These are phyloP conservation scores for Botrytis porri DNA, from an alignment of 2,329 filamentous ascomycete genomes.

Conservation along the genomic window DNA sequence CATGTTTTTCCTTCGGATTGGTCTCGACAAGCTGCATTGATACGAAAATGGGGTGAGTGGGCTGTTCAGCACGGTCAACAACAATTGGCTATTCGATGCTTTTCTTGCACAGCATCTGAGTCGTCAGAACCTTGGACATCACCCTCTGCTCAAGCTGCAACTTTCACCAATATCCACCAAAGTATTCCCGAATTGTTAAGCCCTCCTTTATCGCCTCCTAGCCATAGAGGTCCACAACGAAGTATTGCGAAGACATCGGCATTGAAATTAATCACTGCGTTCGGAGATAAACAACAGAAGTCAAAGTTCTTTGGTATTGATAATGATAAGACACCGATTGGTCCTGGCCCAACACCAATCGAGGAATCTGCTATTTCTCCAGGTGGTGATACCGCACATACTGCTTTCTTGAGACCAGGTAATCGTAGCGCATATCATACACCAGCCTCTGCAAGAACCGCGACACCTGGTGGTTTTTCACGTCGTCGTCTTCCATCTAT, in stretches of 20 bases:
- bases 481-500: conserved; percentile 73
- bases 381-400: conserved; percentile 59
- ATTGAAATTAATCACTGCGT: conserved; percentile 88
- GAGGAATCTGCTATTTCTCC: conserved; percentile 75
- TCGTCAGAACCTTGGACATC: conserved; percentile 85
- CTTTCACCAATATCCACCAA: conserved; percentile 54
- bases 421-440: conserved; percentile 68
- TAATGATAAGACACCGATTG: conserved; percentile 68
- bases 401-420: conserved; percentile 65
- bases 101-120: conserved; percentile 85
- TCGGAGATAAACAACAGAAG: conserved; percentile 61
- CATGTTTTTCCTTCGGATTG: conserved; percentile 81
- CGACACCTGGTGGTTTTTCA: conserved; percentile 57
- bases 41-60: conserved; percentile 93
- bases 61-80: conserved; percentile 84
- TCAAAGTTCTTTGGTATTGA: conserved; percentile 63
- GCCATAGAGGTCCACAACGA: conserved; percentile 55
- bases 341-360: conserved; percentile 82
- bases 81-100: conserved; percentile 86
- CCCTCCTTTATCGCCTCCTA: conserved; percentile 71
- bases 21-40: conserved; percentile 83
- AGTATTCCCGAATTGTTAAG: conserved; percentile 62
- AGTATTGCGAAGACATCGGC: conserved; percentile 76
- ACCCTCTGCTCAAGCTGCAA: conserved; percentile 67
- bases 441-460: conserved; percentile 63